Evolutionary conservation across 768 basidiomycete species (phyloP).

Genomic region (Hygrophorus russula): DNA sequence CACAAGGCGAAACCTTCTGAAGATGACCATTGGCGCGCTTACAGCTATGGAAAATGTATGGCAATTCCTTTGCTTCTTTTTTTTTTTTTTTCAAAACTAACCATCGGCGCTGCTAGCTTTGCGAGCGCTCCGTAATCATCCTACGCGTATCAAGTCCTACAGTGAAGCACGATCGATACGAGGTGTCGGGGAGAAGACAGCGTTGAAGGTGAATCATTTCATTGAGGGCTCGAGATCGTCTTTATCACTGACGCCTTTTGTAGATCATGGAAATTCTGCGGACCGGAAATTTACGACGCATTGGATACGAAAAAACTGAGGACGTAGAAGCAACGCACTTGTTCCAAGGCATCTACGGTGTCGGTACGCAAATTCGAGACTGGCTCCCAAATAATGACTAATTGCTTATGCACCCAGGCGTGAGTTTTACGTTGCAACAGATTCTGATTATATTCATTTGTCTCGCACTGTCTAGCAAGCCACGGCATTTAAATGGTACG

Average conservation of each 20-base stretch:
- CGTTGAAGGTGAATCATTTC: conserved; percentile 42
- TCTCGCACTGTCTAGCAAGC: conserved; percentile 34
- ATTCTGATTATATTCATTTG: neutral
- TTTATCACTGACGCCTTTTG: neutral
- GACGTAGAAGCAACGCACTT: conserved; percentile 43
- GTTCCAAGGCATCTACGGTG: conserved; percentile 81
- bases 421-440: neutral
- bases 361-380: conserved; percentile 39
- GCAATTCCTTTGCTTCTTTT: neutral
- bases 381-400: neutral
- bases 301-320: conserved; percentile 54
- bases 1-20: conserved; percentile 49
- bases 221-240: neutral
- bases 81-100: neutral
- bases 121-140: conserved; percentile 41
- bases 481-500: conserved; percentile 66
- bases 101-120: conserved; percentile 32
- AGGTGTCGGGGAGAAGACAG: conserved; percentile 68
- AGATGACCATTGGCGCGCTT: conserved; percentile 60
- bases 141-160: conserved; percentile 43
- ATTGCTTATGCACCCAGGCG: no score
- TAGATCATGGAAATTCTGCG: conserved; percentile 76
- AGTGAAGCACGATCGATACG: conserved; percentile 48
- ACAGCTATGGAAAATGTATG: conserved; percentile 57
- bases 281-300: conserved; percentile 61